These are phyloP conservation scores for Bassia scoparia DNA, from an alignment of 148 eudicot species.

Conservation along the genomic window DNA sequence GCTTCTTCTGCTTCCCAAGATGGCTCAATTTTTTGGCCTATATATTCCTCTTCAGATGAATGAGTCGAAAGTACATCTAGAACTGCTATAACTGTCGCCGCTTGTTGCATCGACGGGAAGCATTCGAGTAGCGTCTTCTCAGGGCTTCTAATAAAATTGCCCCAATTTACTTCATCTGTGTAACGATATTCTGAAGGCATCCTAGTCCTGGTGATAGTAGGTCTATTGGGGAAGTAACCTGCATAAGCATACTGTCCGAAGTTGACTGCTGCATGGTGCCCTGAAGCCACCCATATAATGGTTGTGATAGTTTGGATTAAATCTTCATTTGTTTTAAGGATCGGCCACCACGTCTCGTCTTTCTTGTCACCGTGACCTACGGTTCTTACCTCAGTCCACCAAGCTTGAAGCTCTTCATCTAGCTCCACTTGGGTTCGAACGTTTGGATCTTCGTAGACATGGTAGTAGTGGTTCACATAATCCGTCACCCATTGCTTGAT, in stretches of 20 bases:
- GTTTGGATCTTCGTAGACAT: no score
- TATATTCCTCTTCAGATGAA: slow-evolving; percentile 62
- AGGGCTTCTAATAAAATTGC: slow-evolving; percentile 37
- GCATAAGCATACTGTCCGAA: slow-evolving; percentile 59
- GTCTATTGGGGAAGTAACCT: slow-evolving; percentile 62
- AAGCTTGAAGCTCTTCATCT: no score
- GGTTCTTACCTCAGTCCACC: no score
- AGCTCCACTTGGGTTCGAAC: no score
- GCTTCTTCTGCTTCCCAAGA: slow-evolving; percentile 35
- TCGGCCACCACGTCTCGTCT: no score
- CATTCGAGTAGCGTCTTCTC: slow-evolving; percentile 33
- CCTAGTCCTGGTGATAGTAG: slow-evolving; percentile 47
- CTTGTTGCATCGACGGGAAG: slow-evolving; percentile 59
- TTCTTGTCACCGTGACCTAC: no score
- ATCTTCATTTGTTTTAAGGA: no score
- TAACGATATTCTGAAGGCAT: slow-evolving; percentile 55
- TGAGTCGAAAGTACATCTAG: slow-evolving; percentile 55
- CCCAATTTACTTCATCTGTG: slow-evolving; percentile 30
- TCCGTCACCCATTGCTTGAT: no score
- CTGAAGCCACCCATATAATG: slow-evolving; percentile 68
- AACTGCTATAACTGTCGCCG: slow-evolving; percentile 47
- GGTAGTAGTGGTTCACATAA: no score
- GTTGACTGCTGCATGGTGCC: no score
- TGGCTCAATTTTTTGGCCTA: slow-evolving; percentile 39
- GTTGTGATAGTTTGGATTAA: slow-evolving; percentile 51